These are phyloP conservation scores for Xenosphaeropsis pyriputrescens DNA, from an alignment of 2,329 filamentous ascomycete genomes.

Conservation along the genomic window DNA sequence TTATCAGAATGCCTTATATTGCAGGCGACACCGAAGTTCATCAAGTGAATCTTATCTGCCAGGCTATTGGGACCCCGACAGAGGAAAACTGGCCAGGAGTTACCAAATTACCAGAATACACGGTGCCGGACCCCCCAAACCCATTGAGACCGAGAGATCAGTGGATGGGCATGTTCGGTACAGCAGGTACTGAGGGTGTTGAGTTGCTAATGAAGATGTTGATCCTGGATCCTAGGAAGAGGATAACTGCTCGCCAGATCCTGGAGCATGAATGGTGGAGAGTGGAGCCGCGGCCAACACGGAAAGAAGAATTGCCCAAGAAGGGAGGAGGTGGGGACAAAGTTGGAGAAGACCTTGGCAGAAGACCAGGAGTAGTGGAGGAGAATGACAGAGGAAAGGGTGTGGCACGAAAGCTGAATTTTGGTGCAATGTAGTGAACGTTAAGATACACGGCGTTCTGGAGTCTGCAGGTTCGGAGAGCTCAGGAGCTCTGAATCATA, in stretches of 20 bases:
- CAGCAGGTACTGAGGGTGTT: constrained; percentile 68
- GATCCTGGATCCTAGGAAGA: constrained; percentile 70
- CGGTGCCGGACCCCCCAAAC: constrained; percentile 42
- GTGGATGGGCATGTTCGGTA: constrained; percentile 65
- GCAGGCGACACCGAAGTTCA: constrained; percentile 74
- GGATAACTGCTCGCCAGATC: constrained; percentile 64
- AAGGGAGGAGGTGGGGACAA: constrained; percentile 61
- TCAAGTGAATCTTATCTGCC: constrained; percentile 72
- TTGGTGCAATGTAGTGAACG: constrained; percentile 11
- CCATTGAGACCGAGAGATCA: constrained; percentile 52
- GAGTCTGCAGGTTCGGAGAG: not conserved
- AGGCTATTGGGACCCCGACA: constrained; percentile 76
- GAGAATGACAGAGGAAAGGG: constrained; percentile 50
- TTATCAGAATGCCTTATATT: constrained; percentile 71
- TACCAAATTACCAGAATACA: constrained; percentile 62
- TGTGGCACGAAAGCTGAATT: constrained; percentile 20
- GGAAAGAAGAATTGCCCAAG: constrained; percentile 65
- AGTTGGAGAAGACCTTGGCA: constrained; percentile 70
- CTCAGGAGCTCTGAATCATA: not conserved
- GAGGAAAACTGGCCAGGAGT: constrained; percentile 96
- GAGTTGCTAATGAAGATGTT: constrained; percentile 81
- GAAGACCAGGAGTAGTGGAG: constrained; percentile 57
- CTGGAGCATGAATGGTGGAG: constrained; percentile 80
- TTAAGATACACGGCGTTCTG: not conserved
- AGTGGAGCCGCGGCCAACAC: constrained; percentile 67